Base-by-base conservation (phyloP, 2,329 filamentous ascomycete genomes). In the Thielaviopsis euricoi region DNA sequence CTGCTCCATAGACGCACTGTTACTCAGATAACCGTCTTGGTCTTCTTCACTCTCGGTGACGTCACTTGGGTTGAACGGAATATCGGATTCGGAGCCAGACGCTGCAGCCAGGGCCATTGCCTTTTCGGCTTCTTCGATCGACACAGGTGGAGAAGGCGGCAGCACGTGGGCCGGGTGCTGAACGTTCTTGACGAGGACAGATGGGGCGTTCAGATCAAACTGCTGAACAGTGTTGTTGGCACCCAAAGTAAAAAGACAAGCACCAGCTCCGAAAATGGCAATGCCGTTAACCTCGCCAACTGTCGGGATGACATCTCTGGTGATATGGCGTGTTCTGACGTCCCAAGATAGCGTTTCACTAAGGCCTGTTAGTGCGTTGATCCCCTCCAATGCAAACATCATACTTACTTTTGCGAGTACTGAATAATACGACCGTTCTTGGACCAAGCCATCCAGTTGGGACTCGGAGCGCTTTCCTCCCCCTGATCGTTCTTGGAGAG, bases 391-490 rank as follows among this genome's bases (percentile, higher is more conserved):
- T 5, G 40, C 9, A 56, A 58, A 23, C 9, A 15, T 12, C n/a
- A 40, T 57, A 81, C 87, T 74, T 76, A 95, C 90, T 85, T 83
- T 71, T 96, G 89, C 5, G 87, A 86, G 70, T 83, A 90, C 71
- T 98, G 93, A 62, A 98, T 83, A 63, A 98, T 89, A 63, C 90
- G 86, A 46, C 93, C 93, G 73, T 95, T 97, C 72, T 96, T 97
- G 0, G 93, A 97, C 93, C 93, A 98, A 21, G 83, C 86, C 76
- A 96, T 90, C 93, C 93, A 98, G 68, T 95, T 95, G 43, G 87
- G 85, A 1, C 89, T 89, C 2, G 81, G 73, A 37, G 81, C 74
- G 63, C 79, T 83, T 12, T 37, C 48, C 48, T 51, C 21, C 37
- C 43, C 43, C 63, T 83, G 83, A 61, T 95, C 89, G 7, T 83